Conservation (phyloP, 169 alveolate species). For the Cryptosporidium canis region DNA sequence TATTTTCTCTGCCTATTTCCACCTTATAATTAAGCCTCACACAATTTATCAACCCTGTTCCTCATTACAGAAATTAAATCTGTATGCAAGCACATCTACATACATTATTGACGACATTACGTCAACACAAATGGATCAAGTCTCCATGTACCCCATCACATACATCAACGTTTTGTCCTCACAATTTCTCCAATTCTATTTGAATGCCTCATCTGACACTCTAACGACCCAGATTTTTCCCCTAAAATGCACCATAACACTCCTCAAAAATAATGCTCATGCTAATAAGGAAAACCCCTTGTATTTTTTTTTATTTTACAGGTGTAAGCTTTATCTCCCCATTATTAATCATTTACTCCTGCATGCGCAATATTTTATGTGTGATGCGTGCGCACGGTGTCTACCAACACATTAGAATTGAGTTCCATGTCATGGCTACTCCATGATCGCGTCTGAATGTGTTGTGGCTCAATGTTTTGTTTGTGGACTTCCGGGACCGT, state of each 20-base stretch:
- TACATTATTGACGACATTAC: conserved; percentile 71
- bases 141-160: conserved; percentile 72
- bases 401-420: too few relatives aligned
- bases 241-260: not conserved
- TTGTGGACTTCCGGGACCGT: too few relatives aligned
- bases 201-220: not conserved
- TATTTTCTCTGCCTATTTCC: not conserved
- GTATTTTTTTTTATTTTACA: not conserved
- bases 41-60: conserved; percentile 33
- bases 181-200: not conserved
- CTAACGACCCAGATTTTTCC: not conserved
- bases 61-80: conserved; percentile 22
- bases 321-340: too few relatives aligned
- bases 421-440: too few relatives aligned
- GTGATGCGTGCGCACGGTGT: conserved; percentile 5
- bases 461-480: too few relatives aligned
- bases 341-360: not conserved
- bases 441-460: too few relatives aligned
- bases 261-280: not conserved
- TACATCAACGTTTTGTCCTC: conserved; percentile 70
- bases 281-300: not conserved
- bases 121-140: conserved; percentile 64
- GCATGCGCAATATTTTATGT: not conserved
- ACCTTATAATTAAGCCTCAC: conserved; percentile 27
- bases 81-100: conserved; percentile 74